These are phyloP conservation scores for Cutaneotrichosporon spelunceum DNA, from an alignment of 1,284 basidiomycete species.

Conservation along the genomic window DNA sequence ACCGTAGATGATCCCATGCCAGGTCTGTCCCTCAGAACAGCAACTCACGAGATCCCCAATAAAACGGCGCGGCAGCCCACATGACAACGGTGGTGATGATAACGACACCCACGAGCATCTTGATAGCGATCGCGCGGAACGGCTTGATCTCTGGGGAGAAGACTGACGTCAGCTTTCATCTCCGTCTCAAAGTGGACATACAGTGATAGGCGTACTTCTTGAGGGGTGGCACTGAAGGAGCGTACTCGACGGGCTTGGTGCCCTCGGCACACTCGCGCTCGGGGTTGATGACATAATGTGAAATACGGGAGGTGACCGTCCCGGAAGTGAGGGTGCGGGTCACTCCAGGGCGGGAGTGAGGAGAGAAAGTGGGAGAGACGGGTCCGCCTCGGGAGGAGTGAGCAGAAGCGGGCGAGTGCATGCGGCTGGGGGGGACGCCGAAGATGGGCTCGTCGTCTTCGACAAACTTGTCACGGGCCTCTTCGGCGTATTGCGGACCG, in stretches of 20 bases:
- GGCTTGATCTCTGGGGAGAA: conserved; percentile 36
- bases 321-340: background rate
- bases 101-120: conserved; percentile 34
- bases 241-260: too few species aligned
- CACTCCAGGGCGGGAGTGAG: background rate
- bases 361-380: too few species aligned
- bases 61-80: conserved; percentile 47
- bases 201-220: conserved; percentile 28
- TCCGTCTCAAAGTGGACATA: conserved; percentile 10
- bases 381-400: background rate
- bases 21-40: too few species aligned
- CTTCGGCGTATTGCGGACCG: background rate
- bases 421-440: background rate
- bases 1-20: too few species aligned
- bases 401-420: background rate
- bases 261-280: conserved; percentile 9
- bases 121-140: conserved; percentile 37
- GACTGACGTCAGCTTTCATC: conserved; percentile 19
- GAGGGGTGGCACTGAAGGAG: too few species aligned
- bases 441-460: background rate
- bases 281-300: conserved; percentile 8
- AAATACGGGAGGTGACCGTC: background rate
- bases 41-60: conserved; percentile 55
- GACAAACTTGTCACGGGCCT: conserved; percentile 1
- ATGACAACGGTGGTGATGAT: conserved; percentile 41